These are phyloP conservation scores for Basidiobolus meristosporus DNA, from an alignment of 371 early-diverging fungal species.

Conservation along the genomic window DNA sequence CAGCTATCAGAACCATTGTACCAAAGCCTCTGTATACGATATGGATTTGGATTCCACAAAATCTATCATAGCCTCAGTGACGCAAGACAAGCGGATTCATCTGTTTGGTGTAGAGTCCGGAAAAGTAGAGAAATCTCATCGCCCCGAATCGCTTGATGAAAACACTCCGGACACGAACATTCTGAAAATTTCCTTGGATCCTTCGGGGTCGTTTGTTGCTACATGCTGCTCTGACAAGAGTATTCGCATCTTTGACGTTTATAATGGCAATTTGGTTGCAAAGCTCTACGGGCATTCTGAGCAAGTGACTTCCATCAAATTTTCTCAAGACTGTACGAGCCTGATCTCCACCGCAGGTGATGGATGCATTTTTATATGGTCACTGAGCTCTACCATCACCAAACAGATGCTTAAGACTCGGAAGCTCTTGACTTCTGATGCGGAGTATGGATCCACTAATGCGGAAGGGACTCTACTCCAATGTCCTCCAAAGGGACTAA, in stretches of 20 bases:
- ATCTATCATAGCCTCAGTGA: conserved; percentile 34
- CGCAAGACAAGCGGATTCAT: conserved; percentile 47
- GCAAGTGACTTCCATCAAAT: conserved; percentile 50
- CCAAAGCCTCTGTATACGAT: conserved; percentile 55
- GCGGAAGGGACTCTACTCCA: too few relatives aligned
- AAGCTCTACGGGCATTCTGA: conserved; percentile 56
- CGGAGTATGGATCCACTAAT: too few relatives aligned
- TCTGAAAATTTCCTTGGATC: conserved; percentile 46
- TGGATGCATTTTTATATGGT: conserved; percentile 66
- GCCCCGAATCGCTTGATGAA: conserved; percentile 28
- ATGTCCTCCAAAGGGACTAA: too few relatives aligned
- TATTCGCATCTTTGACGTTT: conserved; percentile 53
- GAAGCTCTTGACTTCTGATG: too few relatives aligned
- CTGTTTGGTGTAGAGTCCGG: conserved; percentile 41
- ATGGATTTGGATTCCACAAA: conserved; percentile 37
- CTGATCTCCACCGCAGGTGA: conserved; percentile 59
- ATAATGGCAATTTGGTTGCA: conserved; percentile 36
- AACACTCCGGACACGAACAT: conserved; percentile 26
- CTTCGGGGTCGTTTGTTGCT: conserved; percentile 47
- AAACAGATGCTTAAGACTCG: too few relatives aligned
- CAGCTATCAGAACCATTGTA: conserved; percentile 48
- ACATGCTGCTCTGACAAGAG: conserved; percentile 55
- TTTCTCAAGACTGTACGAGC: conserved; percentile 25
- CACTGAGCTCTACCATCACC: too few relatives aligned
- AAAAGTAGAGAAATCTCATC: conserved; percentile 34